Percentiles rank a stretch among this genome's conserved stretches.
Evolutionary conservation across 805 yeast species (phyloP).

Genomic region (Wickerhamomyces alni): DNA sequence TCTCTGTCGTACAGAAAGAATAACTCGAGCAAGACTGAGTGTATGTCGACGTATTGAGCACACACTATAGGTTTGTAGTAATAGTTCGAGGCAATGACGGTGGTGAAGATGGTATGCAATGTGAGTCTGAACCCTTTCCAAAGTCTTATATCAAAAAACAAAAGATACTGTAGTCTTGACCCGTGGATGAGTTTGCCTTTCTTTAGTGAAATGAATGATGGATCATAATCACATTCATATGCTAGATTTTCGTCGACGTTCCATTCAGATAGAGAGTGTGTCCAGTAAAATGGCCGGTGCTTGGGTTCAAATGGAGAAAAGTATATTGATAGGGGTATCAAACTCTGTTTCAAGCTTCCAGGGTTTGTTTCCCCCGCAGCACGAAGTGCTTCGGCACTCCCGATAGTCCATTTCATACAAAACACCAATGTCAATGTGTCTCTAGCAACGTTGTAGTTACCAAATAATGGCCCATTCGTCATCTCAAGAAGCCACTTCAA

Average conservation of each 20-base stretch:
- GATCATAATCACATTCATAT: slow-evolving; percentile 39
- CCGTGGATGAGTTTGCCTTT: slow-evolving; percentile 26
- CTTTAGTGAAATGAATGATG: slow-evolving; percentile 5
- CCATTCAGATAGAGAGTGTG: slow-evolving; percentile 30
- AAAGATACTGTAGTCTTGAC: slow-evolving; percentile 34
- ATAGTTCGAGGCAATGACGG: slow-evolving; percentile 56
- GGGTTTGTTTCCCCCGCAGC: not conserved
- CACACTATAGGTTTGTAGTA: slow-evolving; percentile 53
- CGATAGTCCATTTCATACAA: slow-evolving; percentile 56
- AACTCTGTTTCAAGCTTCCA: not conserved
- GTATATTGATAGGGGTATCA: no score
- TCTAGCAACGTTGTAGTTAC: slow-evolving; percentile 40
- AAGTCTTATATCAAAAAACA: slow-evolving; percentile 60
- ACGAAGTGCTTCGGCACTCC: slow-evolving; percentile 26
- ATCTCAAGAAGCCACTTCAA: slow-evolving; percentile 60
- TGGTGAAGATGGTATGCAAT: slow-evolving; percentile 59
- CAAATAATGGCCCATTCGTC: slow-evolving; percentile 46
- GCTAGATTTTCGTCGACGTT: slow-evolving; percentile 36
- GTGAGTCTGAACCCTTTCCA: slow-evolving; percentile 57
- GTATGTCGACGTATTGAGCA: slow-evolving; percentile 78
- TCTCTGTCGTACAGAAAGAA: slow-evolving; percentile 68
- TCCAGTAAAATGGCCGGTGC: no score
- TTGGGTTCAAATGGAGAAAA: no score
- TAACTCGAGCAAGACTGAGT: slow-evolving; percentile 68
- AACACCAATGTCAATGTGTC: slow-evolving; percentile 52